Base-by-base conservation (phyloP, 148 eudicot genomes). In the Chenopodium formosanum region DNA sequence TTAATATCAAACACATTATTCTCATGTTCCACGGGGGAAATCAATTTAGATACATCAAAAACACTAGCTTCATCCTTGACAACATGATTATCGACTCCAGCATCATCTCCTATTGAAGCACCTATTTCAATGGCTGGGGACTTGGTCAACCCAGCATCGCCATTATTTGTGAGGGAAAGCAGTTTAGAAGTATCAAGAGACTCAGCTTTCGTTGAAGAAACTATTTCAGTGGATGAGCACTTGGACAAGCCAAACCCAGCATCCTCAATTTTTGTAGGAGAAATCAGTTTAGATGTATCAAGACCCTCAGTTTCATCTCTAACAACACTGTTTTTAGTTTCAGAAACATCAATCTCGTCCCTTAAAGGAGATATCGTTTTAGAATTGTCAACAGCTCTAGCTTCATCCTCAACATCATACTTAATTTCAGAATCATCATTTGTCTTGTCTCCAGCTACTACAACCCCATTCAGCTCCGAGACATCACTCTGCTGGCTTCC, bases 381-480 rank as follows among this genome's bases (percentile, higher is more conserved):
- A 31, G 67, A 75, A 20, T 7, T 75, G 7, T 75, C 78, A 52
- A 81, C 67, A 50, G 25, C 83, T n/a, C 62, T 66, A 66, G 50
- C 71, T 81, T 63, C 78, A 76, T 72, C 75, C 17, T 17, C 76
- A 46, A 22, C 74, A 50, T 32, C 48, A 37, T 17, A 32, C 29
- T 56, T 74, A 40, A 62, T 37, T 52, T 65, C 72, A 79, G 69
- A 79, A 83, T 68, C 79, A 58, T 58, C 81, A 77, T 63, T 32
- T 67, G 78, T 37, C 72, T 52, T 85, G 78, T 78, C 81, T 74
- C 66, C 81, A 77, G 81, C 77, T 73, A 29, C 78, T 25, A 66
- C 25, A 64, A 25, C 86, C 8, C 83, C 70, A 37, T 52, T 68
- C 53, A 70, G 17, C 47, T 74, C 79, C 52, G 70, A 67, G 20